These are phyloP conservation scores for Claviceps quebecensis DNA, from an alignment of 2,329 filamentous ascomycete genomes.

Conservation along the genomic window DNA sequence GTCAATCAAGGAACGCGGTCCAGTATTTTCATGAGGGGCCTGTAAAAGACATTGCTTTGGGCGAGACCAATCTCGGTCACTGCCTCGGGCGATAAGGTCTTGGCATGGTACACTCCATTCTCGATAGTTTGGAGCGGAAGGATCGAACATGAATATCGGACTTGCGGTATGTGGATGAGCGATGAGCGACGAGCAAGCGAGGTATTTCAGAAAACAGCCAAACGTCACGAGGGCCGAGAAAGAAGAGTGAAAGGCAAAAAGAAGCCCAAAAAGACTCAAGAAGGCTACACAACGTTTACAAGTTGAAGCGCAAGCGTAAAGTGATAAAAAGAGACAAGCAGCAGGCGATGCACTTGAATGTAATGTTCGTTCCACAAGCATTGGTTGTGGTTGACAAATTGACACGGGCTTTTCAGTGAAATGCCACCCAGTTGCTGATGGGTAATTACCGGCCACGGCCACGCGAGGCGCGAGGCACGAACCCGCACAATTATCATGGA, in stretches of 20 bases:
- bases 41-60: conserved; percentile 15
- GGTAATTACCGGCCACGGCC: too few relatives aligned
- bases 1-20: conserved; percentile 24
- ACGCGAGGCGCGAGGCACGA: too few relatives aligned
- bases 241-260: neutral
- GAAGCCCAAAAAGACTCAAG: too few relatives aligned
- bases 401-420: too few relatives aligned
- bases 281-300: too few relatives aligned
- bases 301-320: too few relatives aligned
- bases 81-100: conserved; percentile 9
- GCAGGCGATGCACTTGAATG: too few relatives aligned
- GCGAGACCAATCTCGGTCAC: conserved; percentile 23
- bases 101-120: conserved; percentile 22
- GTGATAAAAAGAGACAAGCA: too few relatives aligned
- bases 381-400: too few relatives aligned
- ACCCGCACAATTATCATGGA: too few relatives aligned
- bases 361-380: too few relatives aligned
- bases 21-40: conserved; percentile 15
- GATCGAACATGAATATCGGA: conserved; percentile 16
- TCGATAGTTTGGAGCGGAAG: conserved; percentile 22
- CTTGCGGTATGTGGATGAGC: neutral
- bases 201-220: neutral
- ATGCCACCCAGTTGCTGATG: too few relatives aligned
- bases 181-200: neutral
- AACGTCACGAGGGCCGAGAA: neutral